These are phyloP conservation scores for Diaporthe destruens DNA, from an alignment of 2,329 filamentous ascomycete genomes.

Conservation along the genomic window DNA sequence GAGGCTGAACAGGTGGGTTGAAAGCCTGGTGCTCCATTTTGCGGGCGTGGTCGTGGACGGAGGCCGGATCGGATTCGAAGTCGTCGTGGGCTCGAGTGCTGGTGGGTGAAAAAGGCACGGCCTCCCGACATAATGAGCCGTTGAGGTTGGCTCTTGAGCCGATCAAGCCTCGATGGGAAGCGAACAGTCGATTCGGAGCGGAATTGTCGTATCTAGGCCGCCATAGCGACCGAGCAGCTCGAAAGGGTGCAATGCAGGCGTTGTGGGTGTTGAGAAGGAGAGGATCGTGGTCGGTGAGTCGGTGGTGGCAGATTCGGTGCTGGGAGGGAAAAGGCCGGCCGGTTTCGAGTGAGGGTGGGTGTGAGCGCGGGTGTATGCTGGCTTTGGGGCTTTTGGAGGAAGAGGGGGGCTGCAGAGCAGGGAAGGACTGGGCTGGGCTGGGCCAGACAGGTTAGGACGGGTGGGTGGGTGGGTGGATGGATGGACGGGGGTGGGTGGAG, in stretches of 20 bases:
- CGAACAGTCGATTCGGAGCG: constrained; percentile 5
- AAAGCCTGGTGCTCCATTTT: constrained; percentile 50
- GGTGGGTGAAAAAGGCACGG: constrained; percentile 32
- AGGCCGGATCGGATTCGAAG: constrained; percentile 18
- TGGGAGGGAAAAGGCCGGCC: constrained; percentile 13
- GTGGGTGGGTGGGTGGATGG: constrained; percentile 6
- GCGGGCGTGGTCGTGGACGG: constrained; percentile 33
- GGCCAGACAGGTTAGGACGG: constrained; percentile 15
- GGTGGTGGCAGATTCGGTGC: constrained; percentile 26
- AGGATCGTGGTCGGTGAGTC: constrained; percentile 29
- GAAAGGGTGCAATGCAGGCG: constrained; percentile 10
- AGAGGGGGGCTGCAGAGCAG: constrained; percentile 29
- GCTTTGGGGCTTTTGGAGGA: constrained; percentile 23
- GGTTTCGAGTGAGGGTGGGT: constrained; percentile 28
- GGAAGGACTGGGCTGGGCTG: constrained; percentile 28
- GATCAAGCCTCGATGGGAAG: constrained; percentile 21
- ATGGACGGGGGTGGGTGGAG: constrained; percentile 28
- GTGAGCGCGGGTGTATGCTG: constrained; percentile 8
- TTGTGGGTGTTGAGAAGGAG: constrained; percentile 9
- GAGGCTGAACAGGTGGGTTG: constrained; percentile 40
- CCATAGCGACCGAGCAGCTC: constrained; percentile 33
- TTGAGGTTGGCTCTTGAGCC: constrained; percentile 36
- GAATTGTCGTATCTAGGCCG: constrained; percentile 30
- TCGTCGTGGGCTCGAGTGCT: constrained; percentile 29
- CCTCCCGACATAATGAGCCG: constrained; percentile 42